Conservation (phyloP, 768 basidiomycete species). For the Tricholoma sp. region DNA sequence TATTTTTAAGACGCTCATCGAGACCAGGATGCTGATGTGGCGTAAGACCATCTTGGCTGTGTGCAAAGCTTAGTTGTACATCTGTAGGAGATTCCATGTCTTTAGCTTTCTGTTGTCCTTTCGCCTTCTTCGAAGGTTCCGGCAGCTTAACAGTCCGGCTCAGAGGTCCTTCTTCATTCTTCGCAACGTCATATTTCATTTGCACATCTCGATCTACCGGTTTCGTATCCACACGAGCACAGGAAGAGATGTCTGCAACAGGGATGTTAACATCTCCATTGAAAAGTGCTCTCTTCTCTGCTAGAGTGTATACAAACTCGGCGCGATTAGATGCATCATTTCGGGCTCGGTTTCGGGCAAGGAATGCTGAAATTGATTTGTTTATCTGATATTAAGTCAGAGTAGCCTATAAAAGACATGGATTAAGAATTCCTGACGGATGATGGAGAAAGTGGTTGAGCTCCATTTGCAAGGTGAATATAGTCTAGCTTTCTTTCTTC, state of each 20-base stretch:
- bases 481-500: conserved; percentile 71
- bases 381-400: conserved; percentile 43
- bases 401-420: conserved; percentile 5
- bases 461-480: conserved; percentile 42
- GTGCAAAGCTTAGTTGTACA: not conserved
- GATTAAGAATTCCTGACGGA: conserved; percentile 38
- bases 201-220: conserved; percentile 67
- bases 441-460: conserved; percentile 47
- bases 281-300: conserved; percentile 47
- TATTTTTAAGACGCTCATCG: conserved; percentile 56
- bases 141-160: conserved; percentile 46
- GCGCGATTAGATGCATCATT: conserved; percentile 74
- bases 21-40: conserved; percentile 52
- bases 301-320: conserved; percentile 63
- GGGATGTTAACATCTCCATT: conserved; percentile 22
- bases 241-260: conserved; percentile 36
- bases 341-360: conserved; percentile 64
- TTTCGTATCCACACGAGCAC: conserved; percentile 73
- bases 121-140: conserved; percentile 8
- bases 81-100: conserved; percentile 6
- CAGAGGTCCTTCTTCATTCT: conserved; percentile 75
- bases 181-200: conserved; percentile 87
- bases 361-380: conserved; percentile 65
- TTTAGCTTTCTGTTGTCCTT: conserved; percentile 9
- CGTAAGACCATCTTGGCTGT: conserved; percentile 23